Evolutionary conservation across 306 rosid genomes (phyloP), one percentile per base, ranked within the genome.

Genomic region (Macrotyloma uniflorum): DNA sequence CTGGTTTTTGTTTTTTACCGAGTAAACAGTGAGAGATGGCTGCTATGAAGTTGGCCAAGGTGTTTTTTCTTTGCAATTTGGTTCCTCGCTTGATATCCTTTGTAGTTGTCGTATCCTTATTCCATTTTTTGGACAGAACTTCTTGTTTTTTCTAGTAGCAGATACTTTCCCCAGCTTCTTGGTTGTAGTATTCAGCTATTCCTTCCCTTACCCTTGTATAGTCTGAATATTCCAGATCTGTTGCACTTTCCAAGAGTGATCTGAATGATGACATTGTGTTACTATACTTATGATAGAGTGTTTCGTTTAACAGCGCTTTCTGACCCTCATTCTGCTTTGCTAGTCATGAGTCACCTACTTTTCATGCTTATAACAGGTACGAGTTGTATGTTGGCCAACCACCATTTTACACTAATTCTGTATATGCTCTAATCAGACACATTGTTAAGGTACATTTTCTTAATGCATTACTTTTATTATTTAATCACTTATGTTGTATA

Each of bases 381-480:
- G 99, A 95, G 83, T 90, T 95, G 77, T 95, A 82, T 88, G 99
- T 93, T 79, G 99, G 99, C 72, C 99, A 93, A 85, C 99, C 99
- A 81, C 99, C 99, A 28, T 95, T 95, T 84, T 95, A 93, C 83
- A 95, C 98, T 61, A 93, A 95, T 81, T 95, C 99, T 72, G 99
- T 95, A 15, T 92, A 95, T 80, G 97, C 98, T 53, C 95, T 95
- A 81, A 88, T 95, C 63, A 86, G 97, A 42, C 99, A 95, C 84
- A 95, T 95, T 82, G 96, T 95, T 13, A 95, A 91, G 99, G 99
- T 95, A 88, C 74, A 69, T 81, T 75, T 76, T 38, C 73, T 54
- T 19, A 68, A 20, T 19, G 7, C 26, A 43, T 5, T 30, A 54
- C 59, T 9, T 46, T 58, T 45, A 81, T 55, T 79, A 65, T 16